phyloP scores from a whole-genome alignment of 2,329 filamentous ascomycete species.

The Alternaria viburni region DNA sequence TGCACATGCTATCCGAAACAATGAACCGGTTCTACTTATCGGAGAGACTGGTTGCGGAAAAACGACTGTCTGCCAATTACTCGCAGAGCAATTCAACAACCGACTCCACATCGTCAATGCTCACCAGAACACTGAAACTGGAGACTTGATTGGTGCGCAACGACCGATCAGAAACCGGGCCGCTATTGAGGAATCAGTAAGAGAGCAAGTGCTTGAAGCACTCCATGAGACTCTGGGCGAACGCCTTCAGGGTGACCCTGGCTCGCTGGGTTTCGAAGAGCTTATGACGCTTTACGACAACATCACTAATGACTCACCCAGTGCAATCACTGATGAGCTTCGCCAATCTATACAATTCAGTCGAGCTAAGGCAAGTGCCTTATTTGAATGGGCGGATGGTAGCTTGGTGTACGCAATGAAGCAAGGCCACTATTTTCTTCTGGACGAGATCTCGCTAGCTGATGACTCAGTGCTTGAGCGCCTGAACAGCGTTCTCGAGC shows the following conservation, averaged over 20 bases:
- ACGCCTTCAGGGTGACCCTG: slow-evolving; percentile 12
- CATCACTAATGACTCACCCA: slow-evolving; percentile 54
- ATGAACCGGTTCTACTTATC: slow-evolving; percentile 91
- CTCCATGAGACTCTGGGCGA: slow-evolving; percentile 20
- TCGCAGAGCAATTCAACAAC: slow-evolving; percentile 79
- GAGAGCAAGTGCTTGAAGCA: slow-evolving; percentile 62
- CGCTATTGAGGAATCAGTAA: slow-evolving; percentile 70
- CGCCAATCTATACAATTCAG: slow-evolving; percentile 52
- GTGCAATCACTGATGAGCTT: slow-evolving; percentile 54
- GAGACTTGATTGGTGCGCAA: slow-evolving; percentile 95
- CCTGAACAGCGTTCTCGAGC: slow-evolving; percentile 94
- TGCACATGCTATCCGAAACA: slow-evolving; percentile 82
- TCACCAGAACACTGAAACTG: slow-evolving; percentile 97
- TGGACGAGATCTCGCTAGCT: slow-evolving; percentile 96
- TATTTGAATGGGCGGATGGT: slow-evolving; percentile 97
- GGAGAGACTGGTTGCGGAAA: slow-evolving; percentile 98
- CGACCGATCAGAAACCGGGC: slow-evolving; percentile 86
- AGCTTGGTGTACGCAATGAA: slow-evolving; percentile 95
- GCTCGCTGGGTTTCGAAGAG: slow-evolving; percentile 43
- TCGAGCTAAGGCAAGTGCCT: slow-evolving; percentile 73
- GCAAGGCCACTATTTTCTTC: slow-evolving; percentile 84
- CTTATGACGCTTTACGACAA: slow-evolving; percentile 66
- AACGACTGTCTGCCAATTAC: slow-evolving; percentile 91
- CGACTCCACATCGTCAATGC: slow-evolving; percentile 91
- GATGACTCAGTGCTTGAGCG: slow-evolving; percentile 97